phyloP scores from a whole-genome alignment of 352 stramenopile genomes.

The Pythium scleroteichum region DNA sequence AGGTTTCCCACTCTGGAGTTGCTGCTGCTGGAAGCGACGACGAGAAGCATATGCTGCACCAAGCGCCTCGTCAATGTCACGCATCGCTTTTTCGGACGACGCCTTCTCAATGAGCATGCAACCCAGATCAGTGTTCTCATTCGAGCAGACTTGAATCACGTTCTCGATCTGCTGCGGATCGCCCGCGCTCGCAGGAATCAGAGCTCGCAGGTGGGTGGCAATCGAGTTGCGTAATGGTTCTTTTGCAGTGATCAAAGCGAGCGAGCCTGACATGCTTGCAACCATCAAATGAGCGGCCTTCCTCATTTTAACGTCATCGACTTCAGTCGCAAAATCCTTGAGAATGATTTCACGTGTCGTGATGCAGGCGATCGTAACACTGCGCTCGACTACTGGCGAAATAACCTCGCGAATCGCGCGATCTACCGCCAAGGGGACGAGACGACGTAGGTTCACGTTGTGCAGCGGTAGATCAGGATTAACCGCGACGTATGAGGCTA shows the following conservation, averaged over 20 bases:
- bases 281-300: conserved; percentile 99
- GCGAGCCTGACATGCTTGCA: conserved; percentile 96
- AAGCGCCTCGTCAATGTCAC: conserved; percentile 97
- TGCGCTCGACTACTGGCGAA: conserved; percentile 97
- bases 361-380: conserved; percentile 98
- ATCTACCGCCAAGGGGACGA: conserved; percentile 97
- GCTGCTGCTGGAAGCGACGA: conserved; percentile 84
- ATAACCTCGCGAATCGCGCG: conserved; percentile 99
- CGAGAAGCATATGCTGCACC: conserved; percentile 80
- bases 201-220: conserved; percentile 93
- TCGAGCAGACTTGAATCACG: conserved; percentile 96
- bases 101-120: conserved; percentile 99
- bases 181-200: conserved; percentile 83
- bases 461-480: conserved; percentile 95
- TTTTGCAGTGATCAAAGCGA: conserved; percentile 98
- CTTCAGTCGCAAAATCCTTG: conserved; percentile 99
- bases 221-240: conserved; percentile 97
- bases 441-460: conserved; percentile 91
- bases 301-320: conserved; percentile 93
- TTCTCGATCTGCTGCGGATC: conserved; percentile 96
- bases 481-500: conserved; percentile 97
- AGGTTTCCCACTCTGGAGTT: conserved; percentile 83
- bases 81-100: conserved; percentile 98
- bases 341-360: conserved; percentile 97
- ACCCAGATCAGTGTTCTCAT: conserved; percentile 98